Evolutionary conservation across 805 yeast species (phyloP).

Genomic region (Yarrowia phangngaensis): DNA sequence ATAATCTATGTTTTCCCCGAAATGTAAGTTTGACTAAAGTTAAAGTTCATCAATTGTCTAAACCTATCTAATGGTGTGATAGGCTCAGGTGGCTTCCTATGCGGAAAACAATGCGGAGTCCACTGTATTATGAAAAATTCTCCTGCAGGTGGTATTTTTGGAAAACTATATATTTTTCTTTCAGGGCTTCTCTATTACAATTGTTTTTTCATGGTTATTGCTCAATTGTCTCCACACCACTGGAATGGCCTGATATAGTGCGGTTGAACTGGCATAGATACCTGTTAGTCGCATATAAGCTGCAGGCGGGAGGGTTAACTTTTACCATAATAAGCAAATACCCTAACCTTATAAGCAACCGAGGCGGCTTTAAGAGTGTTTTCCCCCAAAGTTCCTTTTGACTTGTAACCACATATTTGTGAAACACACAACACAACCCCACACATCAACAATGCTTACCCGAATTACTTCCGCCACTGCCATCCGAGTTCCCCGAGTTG

Average conservation of each 20-base stretch:
- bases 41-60: too few relatives aligned
- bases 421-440: conserved; percentile 6
- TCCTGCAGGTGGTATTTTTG: too few relatives aligned
- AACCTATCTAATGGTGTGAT: too few relatives aligned
- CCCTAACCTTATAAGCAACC: conserved; percentile 22
- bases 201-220: too few relatives aligned
- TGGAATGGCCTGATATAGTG: conserved; percentile 16
- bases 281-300: not conserved
- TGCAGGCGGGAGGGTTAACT: conserved; percentile 5
- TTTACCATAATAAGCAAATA: not conserved
- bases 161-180: too few relatives aligned
- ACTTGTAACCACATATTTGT: not conserved
- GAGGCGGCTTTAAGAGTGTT: conserved; percentile 28
- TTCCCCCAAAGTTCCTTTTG: conserved; percentile 1
- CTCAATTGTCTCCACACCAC: too few relatives aligned
- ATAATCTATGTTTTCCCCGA: too few relatives aligned
- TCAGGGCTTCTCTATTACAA: too few relatives aligned
- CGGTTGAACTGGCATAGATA: conserved; percentile 2
- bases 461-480: conserved; percentile 28
- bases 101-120: too few relatives aligned
- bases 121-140: too few relatives aligned
- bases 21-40: too few relatives aligned
- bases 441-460: conserved; percentile 26
- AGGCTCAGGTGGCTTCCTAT: too few relatives aligned
- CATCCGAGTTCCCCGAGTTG: conserved; percentile 29